Percentiles rank a stretch among this genome's conserved stretches.
Conservation (phyloP, 495 filamentous ascomycete species). For the Hapsidospora chrysogenum region DNA sequence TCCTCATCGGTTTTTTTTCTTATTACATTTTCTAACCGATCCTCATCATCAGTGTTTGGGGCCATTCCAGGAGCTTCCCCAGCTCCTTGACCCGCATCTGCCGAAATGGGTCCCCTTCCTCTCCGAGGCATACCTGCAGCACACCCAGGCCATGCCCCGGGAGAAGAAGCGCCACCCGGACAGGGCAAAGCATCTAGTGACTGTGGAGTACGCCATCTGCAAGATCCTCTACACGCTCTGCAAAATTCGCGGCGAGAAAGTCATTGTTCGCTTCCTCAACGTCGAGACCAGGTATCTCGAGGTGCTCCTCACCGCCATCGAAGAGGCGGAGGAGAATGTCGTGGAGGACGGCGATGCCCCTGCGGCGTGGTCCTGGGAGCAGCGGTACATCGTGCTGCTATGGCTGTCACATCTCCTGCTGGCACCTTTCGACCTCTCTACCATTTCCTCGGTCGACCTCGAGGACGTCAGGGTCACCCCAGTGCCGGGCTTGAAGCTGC, state of each 20-base stretch:
- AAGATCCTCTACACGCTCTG: constrained; percentile 76
- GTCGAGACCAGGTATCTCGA: constrained; percentile 78
- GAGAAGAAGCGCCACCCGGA: constrained; percentile 10
- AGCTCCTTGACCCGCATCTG: constrained; percentile 84
- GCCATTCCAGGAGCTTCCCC: constrained; percentile 88
- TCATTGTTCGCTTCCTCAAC: constrained; percentile 75
- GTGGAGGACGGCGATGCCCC: constrained; percentile 4
- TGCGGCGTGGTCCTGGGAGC: constrained; percentile 53
- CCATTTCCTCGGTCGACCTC: constrained; percentile 49
- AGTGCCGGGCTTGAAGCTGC: constrained; percentile 26
- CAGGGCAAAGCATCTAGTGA: constrained; percentile 26
- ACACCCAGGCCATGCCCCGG: constrained; percentile 31
- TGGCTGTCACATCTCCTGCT: constrained; percentile 89
- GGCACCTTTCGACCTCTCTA: constrained; percentile 81
- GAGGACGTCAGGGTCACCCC: constrained; percentile 16
- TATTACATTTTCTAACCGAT: constrained; percentile 5
- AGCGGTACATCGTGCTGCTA: constrained; percentile 71
- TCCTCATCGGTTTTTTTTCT: neutral
- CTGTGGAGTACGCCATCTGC: constrained; percentile 54
- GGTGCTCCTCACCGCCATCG: constrained; percentile 52
- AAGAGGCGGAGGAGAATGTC: constrained; percentile 18
- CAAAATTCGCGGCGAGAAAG: constrained; percentile 87
- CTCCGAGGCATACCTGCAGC: constrained; percentile 56
- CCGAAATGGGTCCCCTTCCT: constrained; percentile 54
- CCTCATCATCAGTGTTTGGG: constrained; percentile 47